Conservation (phyloP, 306 rosid species). For the Vigna unguiculata region DNA sequence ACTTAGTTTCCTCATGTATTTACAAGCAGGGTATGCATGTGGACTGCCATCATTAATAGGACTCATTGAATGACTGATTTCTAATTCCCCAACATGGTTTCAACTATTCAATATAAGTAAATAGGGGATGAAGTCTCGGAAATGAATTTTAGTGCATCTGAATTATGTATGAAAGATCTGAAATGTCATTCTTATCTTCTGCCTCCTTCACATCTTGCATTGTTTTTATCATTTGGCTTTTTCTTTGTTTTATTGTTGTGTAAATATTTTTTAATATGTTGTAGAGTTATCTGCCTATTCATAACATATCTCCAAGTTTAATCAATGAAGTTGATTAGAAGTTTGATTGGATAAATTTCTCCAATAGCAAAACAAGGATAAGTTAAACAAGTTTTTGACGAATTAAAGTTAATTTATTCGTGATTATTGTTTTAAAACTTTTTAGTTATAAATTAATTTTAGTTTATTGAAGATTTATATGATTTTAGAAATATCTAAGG, state of each 20-base stretch:
- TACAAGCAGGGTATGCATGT: conserved; percentile 73
- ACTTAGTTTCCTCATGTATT: conserved; percentile 24
- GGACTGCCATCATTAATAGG: conserved; percentile 72
- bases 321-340: background rate
- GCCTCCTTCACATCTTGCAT: too few relatives aligned
- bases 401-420: too few relatives aligned
- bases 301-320: background rate
- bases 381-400: too few relatives aligned
- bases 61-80: conserved; percentile 52
- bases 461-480: too few relatives aligned
- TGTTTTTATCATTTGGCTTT: too few relatives aligned
- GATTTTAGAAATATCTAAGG: too few relatives aligned
- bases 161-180: conserved; percentile 54
- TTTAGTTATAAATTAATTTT: too few relatives aligned
- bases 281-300: background rate
- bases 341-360: background rate
- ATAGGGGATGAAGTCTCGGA: conserved; percentile 55
- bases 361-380: background rate
- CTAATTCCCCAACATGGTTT: conserved; percentile 46
- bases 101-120: conserved; percentile 46
- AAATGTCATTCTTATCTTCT: conserved; percentile 48
- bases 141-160: conserved; percentile 63
- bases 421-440: too few relatives aligned
- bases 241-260: background rate
- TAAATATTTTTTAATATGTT: conserved; percentile 22